Evolutionary conservation across 1,284 basidiomycete species (phyloP).

Genomic region (Xerocomus nothofagi): DNA sequence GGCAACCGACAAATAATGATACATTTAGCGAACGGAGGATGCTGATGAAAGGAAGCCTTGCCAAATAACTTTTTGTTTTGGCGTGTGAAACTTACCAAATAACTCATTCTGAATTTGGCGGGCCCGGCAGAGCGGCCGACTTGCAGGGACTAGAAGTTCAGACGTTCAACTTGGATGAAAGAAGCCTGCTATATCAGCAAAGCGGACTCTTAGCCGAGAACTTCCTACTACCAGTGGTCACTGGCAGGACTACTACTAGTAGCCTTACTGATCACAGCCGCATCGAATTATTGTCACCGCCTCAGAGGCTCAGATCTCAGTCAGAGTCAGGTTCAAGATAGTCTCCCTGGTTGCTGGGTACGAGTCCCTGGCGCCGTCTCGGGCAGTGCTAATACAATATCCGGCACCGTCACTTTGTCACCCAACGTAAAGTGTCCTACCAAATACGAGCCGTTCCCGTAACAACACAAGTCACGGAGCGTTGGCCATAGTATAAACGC

Average conservation of each 20-base stretch:
- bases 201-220: too few relatives aligned
- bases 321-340: too few relatives aligned
- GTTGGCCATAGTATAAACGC: too few relatives aligned
- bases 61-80: not conserved
- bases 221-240: too few relatives aligned
- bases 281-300: too few relatives aligned
- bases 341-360: too few relatives aligned
- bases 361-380: too few relatives aligned
- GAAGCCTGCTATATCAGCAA: not conserved
- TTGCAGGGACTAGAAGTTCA: not conserved
- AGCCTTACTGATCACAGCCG: too few relatives aligned
- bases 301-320: too few relatives aligned
- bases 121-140: not conserved
- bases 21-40: conserved; percentile 1
- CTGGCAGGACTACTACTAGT: too few relatives aligned
- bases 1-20: not conserved
- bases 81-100: not conserved
- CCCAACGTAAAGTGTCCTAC: conserved; percentile 1
- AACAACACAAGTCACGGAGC: too few relatives aligned
- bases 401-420: conserved; percentile 1
- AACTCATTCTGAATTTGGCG: not conserved
- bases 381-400: not conserved
- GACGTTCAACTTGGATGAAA: not conserved
- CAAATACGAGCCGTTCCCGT: too few relatives aligned
- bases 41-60: not conserved